phyloP scores from a whole-genome alignment of 225 moss, liverwort and hornwort species.

The Straminergon stramineum region DNA sequence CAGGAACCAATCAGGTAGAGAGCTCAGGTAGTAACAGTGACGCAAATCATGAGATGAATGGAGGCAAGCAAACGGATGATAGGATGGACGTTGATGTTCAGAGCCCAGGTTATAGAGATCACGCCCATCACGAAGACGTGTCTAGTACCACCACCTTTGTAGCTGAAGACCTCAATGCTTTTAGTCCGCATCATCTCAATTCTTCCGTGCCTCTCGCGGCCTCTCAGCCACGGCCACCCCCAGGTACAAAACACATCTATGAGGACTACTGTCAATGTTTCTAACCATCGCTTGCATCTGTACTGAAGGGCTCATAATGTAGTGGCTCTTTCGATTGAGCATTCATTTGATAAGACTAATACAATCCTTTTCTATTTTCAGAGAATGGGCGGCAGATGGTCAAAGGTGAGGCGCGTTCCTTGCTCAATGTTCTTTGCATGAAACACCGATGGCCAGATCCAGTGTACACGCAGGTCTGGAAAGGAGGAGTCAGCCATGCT shows the following conservation, averaged over 20 bases:
- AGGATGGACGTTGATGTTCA: neutral
- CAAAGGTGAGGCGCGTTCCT: slow-evolving; percentile 46
- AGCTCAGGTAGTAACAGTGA: neutral
- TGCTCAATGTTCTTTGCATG: slow-evolving; percentile 38
- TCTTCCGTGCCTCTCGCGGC: neutral
- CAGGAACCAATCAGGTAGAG: neutral
- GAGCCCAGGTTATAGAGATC: neutral
- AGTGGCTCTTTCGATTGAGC: neutral
- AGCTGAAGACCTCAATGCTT: neutral
- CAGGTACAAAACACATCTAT: slow-evolving; percentile 7
- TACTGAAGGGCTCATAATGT: neutral
- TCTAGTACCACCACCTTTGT: neutral
- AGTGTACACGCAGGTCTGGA: slow-evolving; percentile 14
- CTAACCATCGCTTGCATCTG: neutral
- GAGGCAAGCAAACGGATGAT: neutral
- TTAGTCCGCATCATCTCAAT: neutral
- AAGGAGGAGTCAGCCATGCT: slow-evolving; percentile 36
- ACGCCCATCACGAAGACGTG: neutral
- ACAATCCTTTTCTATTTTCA: neutral
- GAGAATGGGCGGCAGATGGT: slow-evolving; percentile 11
- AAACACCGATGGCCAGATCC: slow-evolving; percentile 44
- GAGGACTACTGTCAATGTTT: neutral
- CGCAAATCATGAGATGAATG: neutral
- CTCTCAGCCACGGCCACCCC: slow-evolving; percentile 10
- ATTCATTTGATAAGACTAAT: neutral